Conservation (phyloP, 768 basidiomycete species). For the Auriscalpium vulgare region DNA sequence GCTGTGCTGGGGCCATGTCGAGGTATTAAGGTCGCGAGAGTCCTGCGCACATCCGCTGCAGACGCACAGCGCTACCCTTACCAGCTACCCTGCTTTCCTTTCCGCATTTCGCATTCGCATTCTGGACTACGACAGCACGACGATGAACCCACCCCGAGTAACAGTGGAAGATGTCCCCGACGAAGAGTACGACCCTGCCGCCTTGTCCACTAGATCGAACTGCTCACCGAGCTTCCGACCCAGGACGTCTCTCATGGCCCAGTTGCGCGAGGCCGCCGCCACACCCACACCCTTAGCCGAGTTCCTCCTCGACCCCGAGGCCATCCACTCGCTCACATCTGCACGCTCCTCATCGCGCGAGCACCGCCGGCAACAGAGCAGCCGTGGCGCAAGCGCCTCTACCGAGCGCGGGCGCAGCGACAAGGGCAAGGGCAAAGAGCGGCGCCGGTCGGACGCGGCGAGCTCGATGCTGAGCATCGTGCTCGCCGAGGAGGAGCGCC, state of each 20-base stretch:
- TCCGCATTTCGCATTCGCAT: not conserved
- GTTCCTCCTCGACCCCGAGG: conserved; percentile 1
- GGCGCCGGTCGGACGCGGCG: conserved; percentile 4
- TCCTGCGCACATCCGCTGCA: too few species aligned
- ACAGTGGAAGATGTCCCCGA: conserved; percentile 12
- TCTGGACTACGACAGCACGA: not conserved
- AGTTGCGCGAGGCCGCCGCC: conserved; percentile 1
- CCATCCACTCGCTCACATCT: not conserved
- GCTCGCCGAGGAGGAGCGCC: conserved; percentile 16
- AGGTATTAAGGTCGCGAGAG: not conserved
- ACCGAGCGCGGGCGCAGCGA: conserved; percentile 2
- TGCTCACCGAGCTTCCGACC: not conserved
- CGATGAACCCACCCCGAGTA: conserved; percentile 5
- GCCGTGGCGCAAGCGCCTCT: not conserved
- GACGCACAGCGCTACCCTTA: too few species aligned
- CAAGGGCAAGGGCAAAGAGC: conserved; percentile 8
- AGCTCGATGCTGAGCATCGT: conserved; percentile 15
- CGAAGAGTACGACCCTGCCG: conserved; percentile 7
- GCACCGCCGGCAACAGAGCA: not conserved
- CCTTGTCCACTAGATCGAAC: not conserved
- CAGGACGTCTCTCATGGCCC: conserved; percentile 6
- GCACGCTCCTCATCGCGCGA: not conserved
- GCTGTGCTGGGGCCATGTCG: not conserved
- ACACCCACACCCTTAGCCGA: conserved; percentile 1
- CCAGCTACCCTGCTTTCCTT: too few species aligned